phyloP scores from a whole-genome alignment of 2,329 filamentous ascomycete genomes.

The Botryotinia narcissicola region DNA sequence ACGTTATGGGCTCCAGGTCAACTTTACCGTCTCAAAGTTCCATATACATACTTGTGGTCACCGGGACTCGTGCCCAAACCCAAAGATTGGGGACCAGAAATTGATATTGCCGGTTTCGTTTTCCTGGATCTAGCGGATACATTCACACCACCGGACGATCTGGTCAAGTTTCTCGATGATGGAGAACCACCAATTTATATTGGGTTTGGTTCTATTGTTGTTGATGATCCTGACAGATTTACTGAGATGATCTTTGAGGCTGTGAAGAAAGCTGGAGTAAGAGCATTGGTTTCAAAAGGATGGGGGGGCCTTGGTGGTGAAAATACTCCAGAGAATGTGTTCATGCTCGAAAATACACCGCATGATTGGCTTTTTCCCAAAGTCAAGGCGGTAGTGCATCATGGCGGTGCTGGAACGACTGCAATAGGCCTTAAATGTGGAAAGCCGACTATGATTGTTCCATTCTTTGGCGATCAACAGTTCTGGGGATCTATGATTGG shows the following conservation, averaged over 20 bases:
- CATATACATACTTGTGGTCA: constrained; percentile 72
- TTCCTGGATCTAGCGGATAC: constrained; percentile 67
- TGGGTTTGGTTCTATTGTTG: constrained; percentile 73
- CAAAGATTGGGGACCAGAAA: constrained; percentile 63
- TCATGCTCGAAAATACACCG: constrained; percentile 70
- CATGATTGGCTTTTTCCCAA: constrained; percentile 75
- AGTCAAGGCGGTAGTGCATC: constrained; percentile 66
- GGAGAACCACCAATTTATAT: constrained; percentile 67
- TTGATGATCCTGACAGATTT: constrained; percentile 67
- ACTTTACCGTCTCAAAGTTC: constrained; percentile 69
- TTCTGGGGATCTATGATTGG: constrained; percentile 74
- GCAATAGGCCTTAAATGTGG: constrained; percentile 71
- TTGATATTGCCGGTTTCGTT: constrained; percentile 75
- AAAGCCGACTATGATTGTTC: constrained; percentile 72
- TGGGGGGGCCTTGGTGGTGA: constrained; percentile 69
- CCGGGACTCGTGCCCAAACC: constrained; percentile 66
- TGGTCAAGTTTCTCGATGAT: constrained; percentile 54
- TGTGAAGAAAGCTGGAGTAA: constrained; percentile 61
- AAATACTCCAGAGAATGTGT: constrained; percentile 60
- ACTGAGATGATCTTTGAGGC: constrained; percentile 71
- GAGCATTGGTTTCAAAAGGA: constrained; percentile 71
- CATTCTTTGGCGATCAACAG: constrained; percentile 76
- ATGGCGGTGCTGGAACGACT: constrained; percentile 76
- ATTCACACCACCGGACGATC: constrained; percentile 55
- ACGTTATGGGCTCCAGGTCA: constrained; percentile 75